These are phyloP conservation scores for Phytophthora brassicae DNA, from an alignment of 352 stramenopile genomes.

Conservation along the genomic window DNA sequence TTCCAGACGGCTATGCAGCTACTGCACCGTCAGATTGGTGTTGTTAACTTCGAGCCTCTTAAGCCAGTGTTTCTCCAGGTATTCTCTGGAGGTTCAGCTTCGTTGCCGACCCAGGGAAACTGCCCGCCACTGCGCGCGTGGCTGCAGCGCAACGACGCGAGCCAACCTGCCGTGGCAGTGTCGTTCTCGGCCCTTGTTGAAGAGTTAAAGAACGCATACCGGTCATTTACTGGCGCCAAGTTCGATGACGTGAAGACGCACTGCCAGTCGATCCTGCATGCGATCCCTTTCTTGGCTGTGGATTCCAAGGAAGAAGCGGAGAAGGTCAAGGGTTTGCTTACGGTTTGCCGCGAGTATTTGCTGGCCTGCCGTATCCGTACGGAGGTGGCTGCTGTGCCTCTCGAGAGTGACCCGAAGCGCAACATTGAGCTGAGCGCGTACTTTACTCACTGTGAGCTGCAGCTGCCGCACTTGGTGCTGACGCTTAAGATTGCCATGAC, in stretches of 20 bases:
- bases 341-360: constrained; percentile 98
- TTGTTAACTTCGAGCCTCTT: constrained; percentile 97
- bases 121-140: constrained; percentile 73
- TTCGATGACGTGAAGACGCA: constrained; percentile 96
- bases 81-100: constrained; percentile 80
- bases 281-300: constrained; percentile 95
- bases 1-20: constrained; percentile 97
- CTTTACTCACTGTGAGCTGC: constrained; percentile 99
- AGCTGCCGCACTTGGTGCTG: constrained; percentile 97
- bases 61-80: constrained; percentile 89
- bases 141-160: constrained; percentile 87
- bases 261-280: constrained; percentile 92
- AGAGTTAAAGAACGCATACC: constrained; percentile 95
- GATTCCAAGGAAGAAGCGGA: constrained; percentile 92
- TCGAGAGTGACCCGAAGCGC: constrained; percentile 81
- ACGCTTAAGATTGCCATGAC: constrained; percentile 99
- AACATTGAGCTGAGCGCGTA: constrained; percentile 98
- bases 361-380: constrained; percentile 96
- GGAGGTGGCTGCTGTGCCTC: constrained; percentile 64
- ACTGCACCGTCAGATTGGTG: constrained; percentile 98
- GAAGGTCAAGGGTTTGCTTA: constrained; percentile 95
- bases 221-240: constrained; percentile 96
- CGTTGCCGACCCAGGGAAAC: constrained; percentile 82
- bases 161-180: constrained; percentile 87
- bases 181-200: constrained; percentile 92